Conservation (phyloP, 2,329 filamentous ascomycete genomes). For the Fusarium goolgardi region DNA sequence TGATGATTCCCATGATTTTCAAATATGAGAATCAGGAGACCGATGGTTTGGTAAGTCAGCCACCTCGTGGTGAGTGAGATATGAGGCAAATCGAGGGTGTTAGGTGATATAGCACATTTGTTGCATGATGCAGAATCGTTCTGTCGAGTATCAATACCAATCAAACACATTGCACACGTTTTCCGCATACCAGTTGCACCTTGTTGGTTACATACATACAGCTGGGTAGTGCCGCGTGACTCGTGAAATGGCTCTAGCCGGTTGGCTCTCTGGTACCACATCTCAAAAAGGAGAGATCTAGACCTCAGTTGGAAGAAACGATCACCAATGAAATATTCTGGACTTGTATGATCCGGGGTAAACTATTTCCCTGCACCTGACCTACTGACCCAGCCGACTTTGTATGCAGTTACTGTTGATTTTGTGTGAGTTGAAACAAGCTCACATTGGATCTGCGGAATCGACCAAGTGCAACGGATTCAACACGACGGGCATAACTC, state of each 20-base stretch:
- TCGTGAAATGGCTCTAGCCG: conserved; percentile 4
- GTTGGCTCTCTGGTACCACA: conserved; percentile 14
- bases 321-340: background rate
- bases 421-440: background rate
- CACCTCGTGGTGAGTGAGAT: conserved; percentile 1
- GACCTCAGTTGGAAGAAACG: background rate
- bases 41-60: conserved; percentile 1
- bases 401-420: conserved; percentile 5
- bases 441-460: conserved; percentile 10
- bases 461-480: background rate
- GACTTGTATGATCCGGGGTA: background rate
- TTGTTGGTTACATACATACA: conserved; percentile 28
- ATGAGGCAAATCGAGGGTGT: background rate
- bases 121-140: background rate
- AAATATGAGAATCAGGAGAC: conserved; percentile 3
- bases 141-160: background rate
- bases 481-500: conserved; percentile 26
- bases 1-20: conserved; percentile 13
- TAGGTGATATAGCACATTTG: background rate
- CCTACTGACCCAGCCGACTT: background rate
- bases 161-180: background rate
- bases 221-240: conserved; percentile 26
- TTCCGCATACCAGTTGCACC: conserved; percentile 20
- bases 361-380: conserved; percentile 1
- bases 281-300: conserved; percentile 3